Evolutionary conservation across 2,329 filamentous ascomycete species (phyloP).

Genomic region (Diaporthe batatas): DNA sequence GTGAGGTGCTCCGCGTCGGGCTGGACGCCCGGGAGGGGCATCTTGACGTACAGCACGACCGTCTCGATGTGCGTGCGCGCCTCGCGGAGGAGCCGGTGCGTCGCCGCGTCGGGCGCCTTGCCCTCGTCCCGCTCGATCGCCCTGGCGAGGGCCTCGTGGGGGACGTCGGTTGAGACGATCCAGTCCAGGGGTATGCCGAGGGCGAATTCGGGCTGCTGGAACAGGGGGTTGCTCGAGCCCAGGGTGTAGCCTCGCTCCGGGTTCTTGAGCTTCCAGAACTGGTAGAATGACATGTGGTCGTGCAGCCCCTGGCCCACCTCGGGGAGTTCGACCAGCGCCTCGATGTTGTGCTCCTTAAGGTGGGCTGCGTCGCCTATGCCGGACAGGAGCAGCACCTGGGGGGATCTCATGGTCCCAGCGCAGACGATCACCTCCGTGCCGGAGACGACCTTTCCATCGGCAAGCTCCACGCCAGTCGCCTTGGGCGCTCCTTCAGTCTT

Average conservation of each 20-base stretch:
- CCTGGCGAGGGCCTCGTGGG: constrained; percentile 20
- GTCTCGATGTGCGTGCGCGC: constrained; percentile 46
- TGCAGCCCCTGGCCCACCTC: constrained; percentile 52
- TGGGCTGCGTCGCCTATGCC: constrained; percentile 50
- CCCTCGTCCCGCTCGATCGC: constrained; percentile 46
- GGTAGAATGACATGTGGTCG: constrained; percentile 51
- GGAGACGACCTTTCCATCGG: constrained; percentile 12
- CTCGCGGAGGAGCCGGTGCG: constrained; percentile 45
- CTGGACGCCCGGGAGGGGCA: constrained; percentile 34
- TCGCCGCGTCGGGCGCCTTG: constrained; percentile 23
- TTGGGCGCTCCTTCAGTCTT: constrained; percentile 40
- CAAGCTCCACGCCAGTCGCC: constrained; percentile 47
- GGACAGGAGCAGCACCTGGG: constrained; percentile 52
- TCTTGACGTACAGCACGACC: constrained; percentile 45
- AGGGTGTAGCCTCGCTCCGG: constrained; percentile 45
- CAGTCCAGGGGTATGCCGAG: constrained; percentile 42
- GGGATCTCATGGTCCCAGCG: constrained; percentile 50
- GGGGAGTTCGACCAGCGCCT: constrained; percentile 49
- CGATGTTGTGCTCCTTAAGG: constrained; percentile 47
- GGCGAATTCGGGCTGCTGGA: constrained; percentile 43
- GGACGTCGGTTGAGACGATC: constrained; percentile 42
- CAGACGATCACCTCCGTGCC: constrained; percentile 50
- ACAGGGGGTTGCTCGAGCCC: constrained; percentile 45
- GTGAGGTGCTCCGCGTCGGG: constrained; percentile 45
- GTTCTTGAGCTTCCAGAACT: constrained; percentile 47